A percentile compares a stretch with the other conserved stretches of the same genome.
Evolutionary conservation across 768 basidiomycete species (phyloP).

Genomic region (Tulasnella sp.): DNA sequence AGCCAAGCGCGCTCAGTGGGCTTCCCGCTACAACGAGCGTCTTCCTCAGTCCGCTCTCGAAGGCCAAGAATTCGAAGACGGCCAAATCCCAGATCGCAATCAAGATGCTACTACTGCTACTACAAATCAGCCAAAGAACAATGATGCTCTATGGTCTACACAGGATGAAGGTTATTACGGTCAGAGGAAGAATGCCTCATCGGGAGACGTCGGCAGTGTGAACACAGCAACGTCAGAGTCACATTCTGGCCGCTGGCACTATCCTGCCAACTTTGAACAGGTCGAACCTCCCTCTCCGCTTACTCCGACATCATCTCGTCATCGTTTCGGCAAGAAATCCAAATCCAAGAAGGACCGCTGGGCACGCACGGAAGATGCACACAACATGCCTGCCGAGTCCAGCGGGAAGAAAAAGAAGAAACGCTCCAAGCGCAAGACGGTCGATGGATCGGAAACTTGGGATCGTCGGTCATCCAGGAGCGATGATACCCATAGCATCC

Average conservation of each 20-base stretch:
- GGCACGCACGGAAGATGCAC: constrained; percentile 79
- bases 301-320: constrained; percentile 29
- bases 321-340: constrained; percentile 45
- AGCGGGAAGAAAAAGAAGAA: constrained; percentile 47
- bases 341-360: constrained; percentile 78
- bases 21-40: constrained; percentile 72
- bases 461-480: neutral
- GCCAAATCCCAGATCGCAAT: constrained; percentile 40
- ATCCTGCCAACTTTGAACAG: constrained; percentile 75
- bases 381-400: constrained; percentile 28
- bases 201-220: constrained; percentile 22
- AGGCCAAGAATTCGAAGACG: constrained; percentile 62
- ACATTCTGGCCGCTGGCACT: constrained; percentile 55
- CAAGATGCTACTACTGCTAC: neutral
- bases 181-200: constrained; percentile 28
- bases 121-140: constrained; percentile 28
- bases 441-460: neutral
- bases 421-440: neutral
- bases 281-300: constrained; percentile 24
- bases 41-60: constrained; percentile 55
- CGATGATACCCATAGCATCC: constrained; percentile 19
- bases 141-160: constrained; percentile 49
- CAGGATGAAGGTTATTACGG: constrained; percentile 70
- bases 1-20: constrained; percentile 76
- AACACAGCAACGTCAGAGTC: constrained; percentile 25